Percentiles rank a stretch among this genome's conserved stretches.
Evolutionary conservation across 257 asterid species (phyloP).

Genomic region (Capsicum rhomboideum): DNA sequence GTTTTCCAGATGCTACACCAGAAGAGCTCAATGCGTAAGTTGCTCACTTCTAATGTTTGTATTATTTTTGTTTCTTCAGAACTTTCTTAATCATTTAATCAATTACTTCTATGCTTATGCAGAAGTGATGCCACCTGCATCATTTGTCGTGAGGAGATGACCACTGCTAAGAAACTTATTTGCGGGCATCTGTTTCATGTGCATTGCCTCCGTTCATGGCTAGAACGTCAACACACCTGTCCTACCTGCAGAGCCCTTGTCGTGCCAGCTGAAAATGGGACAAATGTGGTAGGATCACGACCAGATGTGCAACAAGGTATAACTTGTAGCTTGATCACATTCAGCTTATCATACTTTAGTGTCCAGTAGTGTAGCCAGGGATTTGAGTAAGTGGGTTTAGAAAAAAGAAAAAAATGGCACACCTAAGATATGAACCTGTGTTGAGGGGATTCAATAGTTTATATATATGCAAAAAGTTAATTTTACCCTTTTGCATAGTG

Average conservation of each 20-base stretch:
- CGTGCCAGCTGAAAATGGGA: constrained; percentile 67
- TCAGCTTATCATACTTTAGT: neutral
- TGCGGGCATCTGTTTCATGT: constrained; percentile 97
- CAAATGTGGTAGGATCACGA: constrained; percentile 37
- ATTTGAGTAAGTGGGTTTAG: neutral
- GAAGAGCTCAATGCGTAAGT: constrained; percentile 78
- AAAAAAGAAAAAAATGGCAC: neutral
- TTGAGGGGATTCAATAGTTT: neutral
- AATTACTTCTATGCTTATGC: constrained; percentile 10
- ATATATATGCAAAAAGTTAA: neutral
- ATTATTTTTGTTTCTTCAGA: constrained; percentile 2
- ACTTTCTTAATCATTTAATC: neutral
- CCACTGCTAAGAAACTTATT: constrained; percentile 76
- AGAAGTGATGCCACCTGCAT: constrained; percentile 91
- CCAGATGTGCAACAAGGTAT: constrained; percentile 64
- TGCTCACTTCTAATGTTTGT: neutral
- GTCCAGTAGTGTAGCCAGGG: neutral
- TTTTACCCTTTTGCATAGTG: neutral
- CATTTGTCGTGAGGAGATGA: constrained; percentile 99
- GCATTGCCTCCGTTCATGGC: constrained; percentile 93
- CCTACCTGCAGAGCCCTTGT: constrained; percentile 98
- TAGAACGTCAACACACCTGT: constrained; percentile 88
- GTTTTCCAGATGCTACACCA: constrained; percentile 94
- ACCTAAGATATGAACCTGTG: neutral
- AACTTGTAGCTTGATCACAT: neutral